Conservation (phyloP, 495 filamentous ascomycete species). For the Elaphomyces granulatus region DNA sequence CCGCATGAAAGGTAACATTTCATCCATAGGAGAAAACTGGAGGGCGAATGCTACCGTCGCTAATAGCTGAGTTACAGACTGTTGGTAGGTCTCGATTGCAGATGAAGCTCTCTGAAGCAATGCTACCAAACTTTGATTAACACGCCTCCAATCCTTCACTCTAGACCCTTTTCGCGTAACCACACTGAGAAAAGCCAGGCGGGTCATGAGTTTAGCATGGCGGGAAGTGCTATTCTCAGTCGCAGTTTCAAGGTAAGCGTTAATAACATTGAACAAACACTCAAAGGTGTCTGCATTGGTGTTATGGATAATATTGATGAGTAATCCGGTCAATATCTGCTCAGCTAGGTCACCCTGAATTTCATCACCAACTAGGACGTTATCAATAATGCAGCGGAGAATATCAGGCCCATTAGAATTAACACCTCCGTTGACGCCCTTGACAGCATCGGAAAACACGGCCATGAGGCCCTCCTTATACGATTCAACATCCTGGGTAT, state of each 20-base stretch:
- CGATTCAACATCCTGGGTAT: conserved; percentile 31
- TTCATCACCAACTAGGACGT: conserved; percentile 35
- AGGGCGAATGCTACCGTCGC: conserved; percentile 52
- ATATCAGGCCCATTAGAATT: conserved; percentile 71
- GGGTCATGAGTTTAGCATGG: conserved; percentile 38
- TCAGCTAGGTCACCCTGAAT: conserved; percentile 30
- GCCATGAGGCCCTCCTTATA: conserved; percentile 83
- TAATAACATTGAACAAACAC: conserved; percentile 43
- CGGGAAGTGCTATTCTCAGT: conserved; percentile 19
- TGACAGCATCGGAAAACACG: conserved; percentile 77
- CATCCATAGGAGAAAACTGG: conserved; percentile 65
- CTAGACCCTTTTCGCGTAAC: conserved; percentile 66
- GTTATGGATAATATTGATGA: conserved; percentile 71
- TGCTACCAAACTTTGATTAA: conserved; percentile 43
- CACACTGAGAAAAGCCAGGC: conserved; percentile 50
- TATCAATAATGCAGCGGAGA: conserved; percentile 44
- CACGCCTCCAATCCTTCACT: conserved; percentile 53
- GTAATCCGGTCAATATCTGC: conserved; percentile 56
- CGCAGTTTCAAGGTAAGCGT: conserved; percentile 32
- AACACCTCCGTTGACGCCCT: conserved; percentile 61
- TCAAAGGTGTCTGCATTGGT: conserved; percentile 49
- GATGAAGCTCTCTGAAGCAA: conserved; percentile 34
- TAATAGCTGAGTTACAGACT: conserved; percentile 42
- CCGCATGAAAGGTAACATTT: conserved; percentile 52
- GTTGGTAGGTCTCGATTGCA: conserved; percentile 25